Evolutionary conservation across 1,139 yeast genomes (phyloP), one percentile per base, ranked within the genome.

Genomic region (Wickerhamomyces sp.): DNA sequence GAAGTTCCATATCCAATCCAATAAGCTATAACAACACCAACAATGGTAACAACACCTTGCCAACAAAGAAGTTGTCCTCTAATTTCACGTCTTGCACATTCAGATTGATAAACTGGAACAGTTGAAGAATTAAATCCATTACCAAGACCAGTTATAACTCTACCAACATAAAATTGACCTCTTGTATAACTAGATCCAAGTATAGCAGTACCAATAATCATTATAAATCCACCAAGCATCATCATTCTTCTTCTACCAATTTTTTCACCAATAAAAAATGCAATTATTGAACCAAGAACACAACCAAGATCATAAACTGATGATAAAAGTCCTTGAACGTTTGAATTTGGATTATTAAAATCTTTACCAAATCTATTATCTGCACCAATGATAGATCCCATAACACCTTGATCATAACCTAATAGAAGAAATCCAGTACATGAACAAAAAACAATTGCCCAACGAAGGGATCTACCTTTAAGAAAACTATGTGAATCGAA

Each of bases 381-480:
- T 56, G 74, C 73, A n/a, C 86, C 78, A 53, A 84, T 80, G 44
- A 81, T 67, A 58, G 87, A 85, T 7, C 84, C 75, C 87, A 84
- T 81, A 45, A 85, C 75, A 60, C 94, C 94, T 65, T 85, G 93
- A 62, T 85, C 90, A 59, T 83, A 85, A 46, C 94, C 93, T 58
- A 85, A 84, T 42, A 78, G 67, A 4, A 18, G 23, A 18, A 18
- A 18, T 5, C 23, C 23, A 18, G 23, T 18, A 18, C 23, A 18
- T 18, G 23, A 18, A 18, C 23, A 18, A 5, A 18, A 18, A 18
- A 18, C 23, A 5, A 18, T 18, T 18, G 23, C 23, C 23, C 23
- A 18, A 18, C 23, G 23, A 18, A 18, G 23, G 23, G 23, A 3
- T 18, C 23, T 18, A 5, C 23, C 23, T 18, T 18, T 18, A 18